Percentiles rank a stretch among this genome's conserved stretches.
Evolutionary conservation across 2,329 filamentous ascomycete species (phyloP).

Genomic region (Helicocarpus griseus): DNA sequence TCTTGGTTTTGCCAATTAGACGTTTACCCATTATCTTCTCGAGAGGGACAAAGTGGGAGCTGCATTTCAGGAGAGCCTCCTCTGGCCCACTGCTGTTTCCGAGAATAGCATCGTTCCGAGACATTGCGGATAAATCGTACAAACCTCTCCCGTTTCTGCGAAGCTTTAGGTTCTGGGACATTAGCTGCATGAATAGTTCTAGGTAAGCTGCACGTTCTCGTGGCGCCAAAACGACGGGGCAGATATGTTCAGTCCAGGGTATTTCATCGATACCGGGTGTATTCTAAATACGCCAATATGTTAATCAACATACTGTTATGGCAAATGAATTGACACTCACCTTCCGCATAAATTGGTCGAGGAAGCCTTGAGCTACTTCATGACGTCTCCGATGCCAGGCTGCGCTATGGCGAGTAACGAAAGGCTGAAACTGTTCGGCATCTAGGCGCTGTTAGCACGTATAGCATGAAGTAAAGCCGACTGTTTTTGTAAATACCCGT

Average conservation of each 20-base stretch:
- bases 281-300: conserved; percentile 22
- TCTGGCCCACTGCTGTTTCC: conserved; percentile 38
- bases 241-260: conserved; percentile 33
- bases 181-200: conserved; percentile 46
- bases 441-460: conserved; percentile 22
- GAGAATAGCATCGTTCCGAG: conserved; percentile 39
- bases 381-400: conserved; percentile 45
- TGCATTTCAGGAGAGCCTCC: conserved; percentile 44
- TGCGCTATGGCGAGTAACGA: conserved; percentile 39
- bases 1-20: conserved; percentile 12
- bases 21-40: conserved; percentile 12
- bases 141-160: conserved; percentile 17
- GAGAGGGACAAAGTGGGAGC: conserved; percentile 26
- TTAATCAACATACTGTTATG: neutral
- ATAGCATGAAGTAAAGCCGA: neutral
- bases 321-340: conserved; percentile 13
- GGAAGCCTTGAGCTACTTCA: conserved; percentile 44
- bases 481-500: conserved; percentile 26
- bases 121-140: conserved; percentile 19
- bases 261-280: conserved; percentile 38
- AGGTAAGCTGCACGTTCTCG: conserved; percentile 45
- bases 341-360: conserved; percentile 43
- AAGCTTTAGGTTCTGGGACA: conserved; percentile 40
- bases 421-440: conserved; percentile 48
- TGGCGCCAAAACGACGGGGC: conserved; percentile 35